A percentile compares a stretch with the other conserved stretches of the same genome.
These are phyloP conservation scores for Coemansia sp. DNA, from an alignment of 192 early-diverging fungal species.

Conservation along the genomic window DNA sequence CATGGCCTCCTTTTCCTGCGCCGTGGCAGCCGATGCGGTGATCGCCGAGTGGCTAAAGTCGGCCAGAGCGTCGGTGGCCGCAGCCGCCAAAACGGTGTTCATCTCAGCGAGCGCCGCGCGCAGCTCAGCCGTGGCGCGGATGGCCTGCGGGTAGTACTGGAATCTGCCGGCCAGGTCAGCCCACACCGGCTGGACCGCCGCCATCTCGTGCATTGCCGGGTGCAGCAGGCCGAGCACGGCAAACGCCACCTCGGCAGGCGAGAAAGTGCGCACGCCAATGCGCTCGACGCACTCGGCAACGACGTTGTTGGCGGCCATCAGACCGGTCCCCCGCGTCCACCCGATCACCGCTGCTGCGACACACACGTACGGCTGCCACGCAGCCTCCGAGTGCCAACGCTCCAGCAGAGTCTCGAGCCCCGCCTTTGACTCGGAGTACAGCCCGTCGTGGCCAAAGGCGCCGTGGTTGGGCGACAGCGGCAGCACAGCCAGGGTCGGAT, in stretches of 20 bases:
- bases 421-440: slow-evolving; percentile 94
- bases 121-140: neutral
- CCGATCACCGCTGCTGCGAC: slow-evolving; percentile 93
- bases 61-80: slow-evolving; percentile 2
- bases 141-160: slow-evolving; percentile 15
- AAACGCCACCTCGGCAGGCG: slow-evolving; percentile 90
- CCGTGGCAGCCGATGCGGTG: neutral
- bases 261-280: slow-evolving; percentile 88
- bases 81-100: slow-evolving; percentile 3
- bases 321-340: slow-evolving; percentile 95
- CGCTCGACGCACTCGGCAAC: slow-evolving; percentile 85
- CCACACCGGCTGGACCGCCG: slow-evolving; percentile 57
- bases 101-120: slow-evolving; percentile 9
- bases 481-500: slow-evolving; percentile 82
- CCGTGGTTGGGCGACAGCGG: slow-evolving; percentile 97
- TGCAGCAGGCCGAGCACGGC: slow-evolving; percentile 86
- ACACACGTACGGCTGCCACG: slow-evolving; percentile 81
- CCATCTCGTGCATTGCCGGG: slow-evolving; percentile 68
- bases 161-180: slow-evolving; percentile 37
- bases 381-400: slow-evolving; percentile 81
- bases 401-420: slow-evolving; percentile 87
- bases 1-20: neutral
- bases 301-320: slow-evolving; percentile 90
- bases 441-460: slow-evolving; percentile 87
- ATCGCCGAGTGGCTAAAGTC: slow-evolving; percentile 10